phyloP scores from a whole-genome alignment of 768 basidiomycete species.

The Lentinus tigrinus region DNA sequence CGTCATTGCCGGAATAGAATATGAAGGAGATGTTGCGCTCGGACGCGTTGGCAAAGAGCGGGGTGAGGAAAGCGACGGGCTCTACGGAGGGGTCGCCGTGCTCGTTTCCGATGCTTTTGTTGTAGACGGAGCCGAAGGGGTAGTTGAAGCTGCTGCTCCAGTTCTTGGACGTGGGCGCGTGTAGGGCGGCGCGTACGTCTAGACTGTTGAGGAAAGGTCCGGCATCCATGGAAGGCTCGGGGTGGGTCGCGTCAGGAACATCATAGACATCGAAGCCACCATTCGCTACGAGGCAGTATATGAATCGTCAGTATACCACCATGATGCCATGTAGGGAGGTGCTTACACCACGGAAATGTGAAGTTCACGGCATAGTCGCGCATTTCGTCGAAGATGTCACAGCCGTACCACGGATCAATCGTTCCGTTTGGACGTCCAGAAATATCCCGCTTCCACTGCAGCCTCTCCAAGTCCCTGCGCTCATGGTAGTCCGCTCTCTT shows the following conservation, averaged over 20 bases:
- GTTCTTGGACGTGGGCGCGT: conserved; percentile 62
- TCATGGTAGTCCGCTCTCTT: conserved; percentile 13
- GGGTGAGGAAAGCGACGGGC: conserved; percentile 61
- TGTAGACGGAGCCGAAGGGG: conserved; percentile 33
- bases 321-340: not conserved
- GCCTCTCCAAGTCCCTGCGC: conserved; percentile 18
- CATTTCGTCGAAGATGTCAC: conserved; percentile 60
- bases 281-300: not conserved
- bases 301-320: not conserved
- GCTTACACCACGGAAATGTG: conserved; percentile 54
- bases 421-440: conserved; percentile 51
- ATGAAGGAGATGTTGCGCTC: conserved; percentile 48
- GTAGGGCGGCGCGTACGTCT: conserved; percentile 54
- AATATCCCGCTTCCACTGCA: conserved; percentile 50
- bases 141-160: conserved; percentile 37
- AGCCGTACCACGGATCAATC: conserved; percentile 37
- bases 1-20: conserved; percentile 68
- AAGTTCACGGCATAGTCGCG: conserved; percentile 71
- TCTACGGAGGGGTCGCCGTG: conserved; percentile 32
- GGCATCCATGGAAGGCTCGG: conserved; percentile 48
- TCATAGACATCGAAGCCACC: conserved; percentile 18
- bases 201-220: conserved; percentile 60
- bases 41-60: conserved; percentile 63
- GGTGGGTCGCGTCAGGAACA: conserved; percentile 30
- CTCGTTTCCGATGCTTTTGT: conserved; percentile 10